A percentile compares a stretch with the other conserved stretches of the same genome.
Evolutionary conservation across 139 green algal species (phyloP).

Genomic region (Spirogloea muscicola): DNA sequence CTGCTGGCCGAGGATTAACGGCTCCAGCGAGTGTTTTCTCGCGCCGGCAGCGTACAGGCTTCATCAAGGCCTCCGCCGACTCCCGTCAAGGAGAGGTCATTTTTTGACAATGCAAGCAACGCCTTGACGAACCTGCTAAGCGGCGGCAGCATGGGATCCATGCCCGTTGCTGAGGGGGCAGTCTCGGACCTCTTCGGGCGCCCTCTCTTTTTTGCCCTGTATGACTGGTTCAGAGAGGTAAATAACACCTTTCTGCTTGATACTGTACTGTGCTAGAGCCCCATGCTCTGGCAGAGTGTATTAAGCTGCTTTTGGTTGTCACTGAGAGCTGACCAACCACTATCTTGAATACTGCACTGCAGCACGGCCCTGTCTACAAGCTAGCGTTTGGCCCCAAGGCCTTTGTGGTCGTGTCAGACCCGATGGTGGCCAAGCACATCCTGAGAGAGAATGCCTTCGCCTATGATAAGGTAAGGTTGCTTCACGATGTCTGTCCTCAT

Average conservation of each 20-base stretch:
- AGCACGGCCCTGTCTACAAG: constrained; percentile 86
- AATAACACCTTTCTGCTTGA: too few relatives aligned
- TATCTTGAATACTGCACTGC: too few relatives aligned
- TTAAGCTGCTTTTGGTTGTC: too few relatives aligned
- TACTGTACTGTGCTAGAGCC: too few relatives aligned
- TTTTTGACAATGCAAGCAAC: constrained; percentile 35
- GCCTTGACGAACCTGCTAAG: constrained; percentile 29
- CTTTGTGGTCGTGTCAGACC: constrained; percentile 98
- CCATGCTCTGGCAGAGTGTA: too few relatives aligned
- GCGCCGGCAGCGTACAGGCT: too few relatives aligned
- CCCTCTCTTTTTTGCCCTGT: constrained; percentile 92
- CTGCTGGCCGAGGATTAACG: too few relatives aligned
- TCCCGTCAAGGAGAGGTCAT: too few relatives aligned
- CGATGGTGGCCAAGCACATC: constrained; percentile 82
- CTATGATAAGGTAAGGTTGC: constrained; percentile 92
- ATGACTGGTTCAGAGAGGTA: constrained; percentile 75
- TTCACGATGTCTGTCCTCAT: too few relatives aligned
- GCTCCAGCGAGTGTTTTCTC: too few relatives aligned
- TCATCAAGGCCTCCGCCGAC: too few relatives aligned
- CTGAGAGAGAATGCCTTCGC: constrained; percentile 89
- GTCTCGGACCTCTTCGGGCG: constrained; percentile 84
- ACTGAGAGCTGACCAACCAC: too few relatives aligned
- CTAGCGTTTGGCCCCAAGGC: constrained; percentile 96
- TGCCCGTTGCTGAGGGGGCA: constrained; percentile 71
- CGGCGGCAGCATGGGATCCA: constrained; percentile 10